These are phyloP conservation scores for Arachis monticola DNA, from an alignment of 331 rosid species.

Conservation along the genomic window DNA sequence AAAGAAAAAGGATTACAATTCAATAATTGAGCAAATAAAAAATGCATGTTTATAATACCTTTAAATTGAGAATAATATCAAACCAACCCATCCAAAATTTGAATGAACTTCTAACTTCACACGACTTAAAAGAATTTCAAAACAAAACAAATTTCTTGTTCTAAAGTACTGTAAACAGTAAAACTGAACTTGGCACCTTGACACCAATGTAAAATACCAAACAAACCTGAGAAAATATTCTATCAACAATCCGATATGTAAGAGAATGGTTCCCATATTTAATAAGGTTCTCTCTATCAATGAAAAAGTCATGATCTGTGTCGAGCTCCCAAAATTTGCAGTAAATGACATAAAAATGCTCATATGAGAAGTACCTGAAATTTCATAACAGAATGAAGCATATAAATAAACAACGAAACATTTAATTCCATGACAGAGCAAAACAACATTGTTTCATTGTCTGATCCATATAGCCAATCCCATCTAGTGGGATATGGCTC, in stretches of 20 bases:
- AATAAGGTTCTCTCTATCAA: slow-evolving; percentile 95
- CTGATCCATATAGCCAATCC: slow-evolving; percentile 13
- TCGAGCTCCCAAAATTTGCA: slow-evolving; percentile 99
- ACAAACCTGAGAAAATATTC: slow-evolving; percentile 97
- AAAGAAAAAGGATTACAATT: slow-evolving; percentile 21
- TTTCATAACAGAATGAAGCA: slow-evolving; percentile 45
- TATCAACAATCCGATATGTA: slow-evolving; percentile 97
- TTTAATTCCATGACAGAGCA: not conserved
- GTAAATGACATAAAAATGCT: slow-evolving; percentile 93
- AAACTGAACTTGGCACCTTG: slow-evolving; percentile 27
- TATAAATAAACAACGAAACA: not conserved
- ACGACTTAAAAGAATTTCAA: slow-evolving; percentile 19
- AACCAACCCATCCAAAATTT: slow-evolving; percentile 41
- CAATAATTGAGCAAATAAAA: slow-evolving; percentile 34
- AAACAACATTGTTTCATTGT: slow-evolving; percentile 55
- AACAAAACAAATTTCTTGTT: slow-evolving; percentile 7
- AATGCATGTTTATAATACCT: slow-evolving; percentile 25
- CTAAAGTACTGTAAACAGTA: slow-evolving; percentile 19
- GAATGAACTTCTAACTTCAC: slow-evolving; percentile 36
- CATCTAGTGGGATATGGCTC: no score
- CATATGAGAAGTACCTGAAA: slow-evolving; percentile 96
- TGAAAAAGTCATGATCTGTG: slow-evolving; percentile 93
- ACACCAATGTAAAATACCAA: slow-evolving; percentile 36
- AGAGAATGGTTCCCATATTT: slow-evolving; percentile 98
- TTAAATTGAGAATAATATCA: slow-evolving; percentile 27